Evolutionary conservation across 139 green algal genomes (phyloP).

Genomic region (Nannochloris sp.): DNA sequence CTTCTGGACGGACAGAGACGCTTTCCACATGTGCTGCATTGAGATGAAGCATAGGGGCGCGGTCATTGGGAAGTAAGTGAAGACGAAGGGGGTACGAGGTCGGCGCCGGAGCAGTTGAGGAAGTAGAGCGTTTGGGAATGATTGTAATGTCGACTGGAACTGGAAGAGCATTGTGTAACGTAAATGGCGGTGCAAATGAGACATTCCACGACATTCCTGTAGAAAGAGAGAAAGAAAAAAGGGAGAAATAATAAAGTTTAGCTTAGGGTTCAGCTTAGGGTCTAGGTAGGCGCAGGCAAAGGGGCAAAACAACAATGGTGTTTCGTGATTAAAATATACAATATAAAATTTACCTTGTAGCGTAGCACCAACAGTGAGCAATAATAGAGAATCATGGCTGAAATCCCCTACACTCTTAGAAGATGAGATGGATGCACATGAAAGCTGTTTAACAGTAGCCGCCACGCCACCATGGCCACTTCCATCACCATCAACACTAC

Average conservation of each 20-base stretch:
- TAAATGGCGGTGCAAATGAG: constrained; percentile 33
- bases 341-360: not conserved
- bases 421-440: too few species aligned
- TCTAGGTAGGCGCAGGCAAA: too few species aligned
- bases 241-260: not conserved
- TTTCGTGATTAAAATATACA: not conserved
- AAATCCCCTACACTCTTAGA: not conserved
- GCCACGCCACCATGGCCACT: too few species aligned
- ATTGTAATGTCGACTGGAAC: constrained; percentile 34
- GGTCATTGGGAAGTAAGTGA: constrained; percentile 20
- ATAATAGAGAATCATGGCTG: too few species aligned
- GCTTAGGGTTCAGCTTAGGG: too few species aligned
- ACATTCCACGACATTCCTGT: constrained; percentile 31
- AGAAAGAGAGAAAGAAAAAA: not conserved
- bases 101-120: too few species aligned
- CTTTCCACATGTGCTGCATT: constrained; percentile 6
- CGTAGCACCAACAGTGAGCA: not conserved
- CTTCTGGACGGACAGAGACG: constrained; percentile 21
- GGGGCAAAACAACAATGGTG: too few species aligned
- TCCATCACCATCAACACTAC: too few species aligned
- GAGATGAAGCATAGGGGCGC: constrained; percentile 14
- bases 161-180: constrained; percentile 51
- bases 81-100: constrained; percentile 7
- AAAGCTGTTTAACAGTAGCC: too few species aligned
- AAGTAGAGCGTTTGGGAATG: not conserved